Conservation (phyloP, 1,284 basidiomycete species). For the Naganishia liquefaciens region DNA sequence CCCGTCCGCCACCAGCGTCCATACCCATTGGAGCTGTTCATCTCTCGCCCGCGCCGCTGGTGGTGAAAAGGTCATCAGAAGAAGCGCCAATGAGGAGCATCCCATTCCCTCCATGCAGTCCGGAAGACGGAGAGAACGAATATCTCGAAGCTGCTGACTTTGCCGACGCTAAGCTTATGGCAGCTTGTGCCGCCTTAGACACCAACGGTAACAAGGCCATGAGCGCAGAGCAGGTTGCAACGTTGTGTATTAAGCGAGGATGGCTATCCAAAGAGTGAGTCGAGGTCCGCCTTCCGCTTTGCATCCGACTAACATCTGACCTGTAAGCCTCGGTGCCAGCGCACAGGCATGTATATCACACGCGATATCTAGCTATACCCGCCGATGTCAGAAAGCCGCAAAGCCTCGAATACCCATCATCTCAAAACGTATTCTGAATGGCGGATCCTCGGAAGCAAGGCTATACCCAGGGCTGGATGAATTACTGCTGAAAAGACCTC, state of each 20-base stretch:
- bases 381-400: slow-evolving; percentile 5
- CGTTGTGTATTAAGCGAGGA: slow-evolving; percentile 14
- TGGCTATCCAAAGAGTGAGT: slow-evolving; percentile 32
- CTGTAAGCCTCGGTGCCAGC: not conserved
- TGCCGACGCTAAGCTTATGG: slow-evolving; percentile 30
- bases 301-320: not conserved
- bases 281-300: not conserved
- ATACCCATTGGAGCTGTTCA: too few species aligned
- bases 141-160: slow-evolving; percentile 18
- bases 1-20: too few species aligned
- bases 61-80: not conserved
- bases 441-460: slow-evolving; percentile 18
- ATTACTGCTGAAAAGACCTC: not conserved
- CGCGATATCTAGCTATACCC: slow-evolving; percentile 27
- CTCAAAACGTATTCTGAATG: slow-evolving; percentile 15
- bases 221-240: slow-evolving; percentile 26
- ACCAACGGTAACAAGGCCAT: slow-evolving; percentile 27
- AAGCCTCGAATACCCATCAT: slow-evolving; percentile 12
- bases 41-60: too few species aligned
- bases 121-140: slow-evolving; percentile 18
- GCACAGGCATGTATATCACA: slow-evolving; percentile 11
- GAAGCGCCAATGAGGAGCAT: not conserved
- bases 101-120: slow-evolving; percentile 8
- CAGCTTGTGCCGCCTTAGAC: slow-evolving; percentile 28
- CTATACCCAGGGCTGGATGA: slow-evolving; percentile 24